phyloP scores from a whole-genome alignment of 305 asterid species.

The Fraxinus sp. region DNA sequence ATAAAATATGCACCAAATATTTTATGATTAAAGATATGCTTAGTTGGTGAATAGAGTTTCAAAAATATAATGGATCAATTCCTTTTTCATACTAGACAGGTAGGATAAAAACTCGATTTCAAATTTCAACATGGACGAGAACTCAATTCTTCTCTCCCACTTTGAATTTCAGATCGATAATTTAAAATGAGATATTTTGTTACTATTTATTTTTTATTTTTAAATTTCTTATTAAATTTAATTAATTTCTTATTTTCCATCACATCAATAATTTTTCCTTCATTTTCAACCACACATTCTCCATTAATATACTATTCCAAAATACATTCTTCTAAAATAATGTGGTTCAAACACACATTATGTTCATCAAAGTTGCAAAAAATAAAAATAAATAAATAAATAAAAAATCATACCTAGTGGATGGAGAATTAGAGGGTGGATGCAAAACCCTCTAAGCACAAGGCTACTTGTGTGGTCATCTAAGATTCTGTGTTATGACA shows the following conservation, averaged over 20 bases:
- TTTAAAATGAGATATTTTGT: neutral
- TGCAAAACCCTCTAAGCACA: too few species aligned
- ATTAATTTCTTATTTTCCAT: neutral
- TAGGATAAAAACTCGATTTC: neutral
- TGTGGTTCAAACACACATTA: too few species aligned
- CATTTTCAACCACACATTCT: too few species aligned
- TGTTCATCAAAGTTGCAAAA: too few species aligned
- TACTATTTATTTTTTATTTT: neutral
- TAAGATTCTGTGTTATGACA: too few species aligned
- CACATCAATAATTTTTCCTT: too few species aligned
- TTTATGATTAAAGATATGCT: neutral
- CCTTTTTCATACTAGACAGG: neutral
- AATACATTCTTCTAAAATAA: too few species aligned
- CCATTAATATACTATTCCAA: too few species aligned
- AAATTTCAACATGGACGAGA: neutral
- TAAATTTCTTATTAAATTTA: neutral
- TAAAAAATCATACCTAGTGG: too few species aligned
- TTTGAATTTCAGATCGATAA: neutral
- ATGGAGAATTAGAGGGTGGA: too few species aligned
- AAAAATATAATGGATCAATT: neutral
- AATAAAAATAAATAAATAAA: too few species aligned
- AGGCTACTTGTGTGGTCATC: too few species aligned
- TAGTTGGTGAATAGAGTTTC: neutral
- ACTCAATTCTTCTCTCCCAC: neutral
- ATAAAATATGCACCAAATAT: neutral